Conservation (phyloP, 2,329 filamentous ascomycete species). For the Helotiales sp. region DNA sequence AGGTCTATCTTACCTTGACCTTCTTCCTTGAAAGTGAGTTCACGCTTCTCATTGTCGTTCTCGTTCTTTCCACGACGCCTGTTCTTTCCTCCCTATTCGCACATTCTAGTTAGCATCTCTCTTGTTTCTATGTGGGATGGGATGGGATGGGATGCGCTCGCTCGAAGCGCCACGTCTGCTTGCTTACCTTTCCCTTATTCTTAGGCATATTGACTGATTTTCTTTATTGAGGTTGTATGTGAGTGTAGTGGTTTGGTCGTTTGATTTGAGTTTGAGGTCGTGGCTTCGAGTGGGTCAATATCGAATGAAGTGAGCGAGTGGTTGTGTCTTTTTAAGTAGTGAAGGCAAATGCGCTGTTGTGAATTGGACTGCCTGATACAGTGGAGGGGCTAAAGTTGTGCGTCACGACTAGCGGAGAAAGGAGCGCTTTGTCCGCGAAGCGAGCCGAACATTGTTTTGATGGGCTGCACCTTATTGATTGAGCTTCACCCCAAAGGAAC, state of each 20-base stretch:
- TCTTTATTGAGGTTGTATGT: neutral
- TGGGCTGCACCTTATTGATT: neutral
- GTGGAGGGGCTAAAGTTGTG: neutral
- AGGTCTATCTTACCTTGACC: conserved; percentile 70
- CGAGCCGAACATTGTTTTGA: neutral
- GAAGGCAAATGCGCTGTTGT: neutral
- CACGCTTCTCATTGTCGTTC: conserved; percentile 98
- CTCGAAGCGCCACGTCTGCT: neutral
- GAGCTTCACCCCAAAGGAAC: neutral
- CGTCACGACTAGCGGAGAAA: neutral
- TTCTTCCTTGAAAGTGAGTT: conserved; percentile 98
- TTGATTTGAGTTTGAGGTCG: neutral
- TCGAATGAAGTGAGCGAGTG: neutral
- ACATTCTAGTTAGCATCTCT: conserved; percentile 14
- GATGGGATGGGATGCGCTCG: neutral
- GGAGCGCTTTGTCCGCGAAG: neutral
- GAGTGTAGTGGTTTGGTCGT: neutral
- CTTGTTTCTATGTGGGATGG: conserved; percentile 22
- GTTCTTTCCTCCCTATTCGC: conserved; percentile 90
- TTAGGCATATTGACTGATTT: conserved; percentile 77
- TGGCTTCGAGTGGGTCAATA: conserved; percentile 6
- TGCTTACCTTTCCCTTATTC: conserved; percentile 96
- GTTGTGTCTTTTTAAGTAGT: neutral
- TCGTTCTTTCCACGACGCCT: conserved; percentile 98
- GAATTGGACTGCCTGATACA: conserved; percentile 4